Evolutionary conservation across 139 green algal species (phyloP).

Genomic region (Trebouxia sp.): DNA sequence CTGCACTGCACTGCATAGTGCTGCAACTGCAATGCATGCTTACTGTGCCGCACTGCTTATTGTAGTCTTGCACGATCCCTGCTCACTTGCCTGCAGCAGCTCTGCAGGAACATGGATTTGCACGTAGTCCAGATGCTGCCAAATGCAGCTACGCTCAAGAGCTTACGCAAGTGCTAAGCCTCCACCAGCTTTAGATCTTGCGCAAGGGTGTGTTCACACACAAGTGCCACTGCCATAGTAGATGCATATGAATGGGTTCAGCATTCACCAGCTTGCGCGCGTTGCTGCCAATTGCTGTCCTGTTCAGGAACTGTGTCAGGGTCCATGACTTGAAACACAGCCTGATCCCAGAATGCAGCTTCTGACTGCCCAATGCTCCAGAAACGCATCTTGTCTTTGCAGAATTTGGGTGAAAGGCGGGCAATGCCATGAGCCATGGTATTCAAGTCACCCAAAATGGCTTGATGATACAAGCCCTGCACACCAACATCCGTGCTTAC

Average conservation of each 20-base stretch:
- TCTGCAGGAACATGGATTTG: too few species aligned
- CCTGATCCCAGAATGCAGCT: slow-evolving; percentile 67
- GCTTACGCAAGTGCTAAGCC: too few species aligned
- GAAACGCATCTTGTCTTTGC: slow-evolving; percentile 77
- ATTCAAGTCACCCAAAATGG: slow-evolving; percentile 85
- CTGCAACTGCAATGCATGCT: not conserved
- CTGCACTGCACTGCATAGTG: too few species aligned
- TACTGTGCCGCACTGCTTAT: too few species aligned
- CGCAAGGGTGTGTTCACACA: too few species aligned
- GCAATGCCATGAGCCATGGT: slow-evolving; percentile 86
- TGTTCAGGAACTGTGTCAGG: not conserved
- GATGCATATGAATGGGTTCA: too few species aligned
- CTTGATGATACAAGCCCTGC: slow-evolving; percentile 38
- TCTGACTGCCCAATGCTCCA: slow-evolving; percentile 70
- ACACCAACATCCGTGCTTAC: not conserved
- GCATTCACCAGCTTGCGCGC: not conserved
- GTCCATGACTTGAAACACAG: slow-evolving; percentile 55
- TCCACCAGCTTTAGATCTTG: too few species aligned
- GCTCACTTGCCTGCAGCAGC: too few species aligned
- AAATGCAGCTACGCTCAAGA: too few species aligned
- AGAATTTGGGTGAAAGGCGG: slow-evolving; percentile 78
- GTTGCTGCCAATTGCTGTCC: not conserved
- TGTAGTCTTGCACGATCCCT: too few species aligned
- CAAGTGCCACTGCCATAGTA: too few species aligned
- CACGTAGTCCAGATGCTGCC: too few species aligned